These are phyloP conservation scores for Termitomyces sp. DNA, from an alignment of 768 basidiomycete species.

Conservation along the genomic window DNA sequence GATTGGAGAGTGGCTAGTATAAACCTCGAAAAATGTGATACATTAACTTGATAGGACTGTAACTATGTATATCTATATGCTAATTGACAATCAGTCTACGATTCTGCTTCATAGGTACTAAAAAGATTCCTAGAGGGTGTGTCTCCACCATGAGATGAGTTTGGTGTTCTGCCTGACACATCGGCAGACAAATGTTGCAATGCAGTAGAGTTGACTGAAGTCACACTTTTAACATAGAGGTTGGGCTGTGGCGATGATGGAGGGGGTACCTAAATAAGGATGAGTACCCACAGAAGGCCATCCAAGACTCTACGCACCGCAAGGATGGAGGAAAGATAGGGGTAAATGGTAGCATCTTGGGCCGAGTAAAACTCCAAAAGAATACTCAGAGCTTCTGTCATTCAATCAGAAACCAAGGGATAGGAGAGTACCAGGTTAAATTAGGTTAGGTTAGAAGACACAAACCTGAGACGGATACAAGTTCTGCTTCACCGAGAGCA, in stretches of 20 bases:
- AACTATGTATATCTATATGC: not conserved
- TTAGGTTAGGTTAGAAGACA: too few relatives aligned
- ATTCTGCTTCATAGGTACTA: slow-evolving; percentile 7
- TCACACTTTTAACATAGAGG: slow-evolving; percentile 16
- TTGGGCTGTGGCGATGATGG: slow-evolving; percentile 30
- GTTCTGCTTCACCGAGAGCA: slow-evolving; percentile 54
- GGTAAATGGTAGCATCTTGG: slow-evolving; percentile 45
- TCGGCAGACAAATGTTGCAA: slow-evolving; percentile 19
- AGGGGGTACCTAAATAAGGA: slow-evolving; percentile 38
- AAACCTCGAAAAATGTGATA: not conserved
- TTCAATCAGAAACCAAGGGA: slow-evolving; percentile 2
- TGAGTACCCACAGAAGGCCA: not conserved
- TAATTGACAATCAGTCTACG: not conserved
- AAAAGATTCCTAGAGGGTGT: slow-evolving; percentile 37
- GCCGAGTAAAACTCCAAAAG: slow-evolving; percentile 69
- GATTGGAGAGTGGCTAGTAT: slow-evolving; percentile 2
- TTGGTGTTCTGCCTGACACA: slow-evolving; percentile 45
- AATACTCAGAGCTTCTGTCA: slow-evolving; percentile 56
- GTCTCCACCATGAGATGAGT: slow-evolving; percentile 54
- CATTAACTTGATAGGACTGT: not conserved
- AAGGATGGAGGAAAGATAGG: slow-evolving; percentile 46
- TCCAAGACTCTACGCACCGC: slow-evolving; percentile 35
- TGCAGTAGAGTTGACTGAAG: slow-evolving; percentile 10
- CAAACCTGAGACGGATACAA: slow-evolving; percentile 56
- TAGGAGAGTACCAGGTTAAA: slow-evolving; percentile 1